A percentile compares a stretch with the other conserved stretches of the same genome.
Conservation (phyloP, 2,329 filamentous ascomycete species). For the Parastagonospora avenae region DNA sequence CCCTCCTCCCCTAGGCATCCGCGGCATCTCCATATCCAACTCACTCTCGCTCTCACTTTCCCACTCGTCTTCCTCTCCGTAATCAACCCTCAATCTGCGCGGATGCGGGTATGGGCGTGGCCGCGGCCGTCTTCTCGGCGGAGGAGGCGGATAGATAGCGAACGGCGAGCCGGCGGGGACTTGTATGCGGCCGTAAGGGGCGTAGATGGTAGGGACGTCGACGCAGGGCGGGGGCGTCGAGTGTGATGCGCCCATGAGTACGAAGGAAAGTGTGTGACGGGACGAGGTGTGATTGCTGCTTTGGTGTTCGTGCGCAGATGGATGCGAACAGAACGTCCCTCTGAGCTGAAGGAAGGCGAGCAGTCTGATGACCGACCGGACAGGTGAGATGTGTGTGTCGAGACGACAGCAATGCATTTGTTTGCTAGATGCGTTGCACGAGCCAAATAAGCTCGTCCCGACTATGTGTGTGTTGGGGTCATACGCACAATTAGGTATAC, state of each 20-base stretch:
- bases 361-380: neutral
- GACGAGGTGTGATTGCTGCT: neutral
- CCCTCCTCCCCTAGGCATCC: neutral
- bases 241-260: slow-evolving; percentile 26
- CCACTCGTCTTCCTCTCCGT: neutral
- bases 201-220: slow-evolving; percentile 23
- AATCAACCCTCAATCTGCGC: neutral
- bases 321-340: no score
- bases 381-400: neutral
- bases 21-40: neutral
- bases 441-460: neutral
- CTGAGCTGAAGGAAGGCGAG: neutral
- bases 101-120: no score
- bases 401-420: neutral
- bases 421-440: neutral
- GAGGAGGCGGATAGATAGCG: neutral
- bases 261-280: neutral
- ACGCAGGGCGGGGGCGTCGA: slow-evolving; percentile 32
- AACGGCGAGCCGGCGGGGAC: slow-evolving; percentile 17
- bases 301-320: no score
- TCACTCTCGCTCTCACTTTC: neutral
- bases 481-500: neutral
- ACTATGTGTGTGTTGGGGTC: neutral
- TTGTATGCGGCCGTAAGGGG: slow-evolving; percentile 22
- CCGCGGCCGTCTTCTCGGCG: neutral